Percentiles rank a stretch among this genome's conserved stretches.
These are phyloP conservation scores for Starmerella cellae DNA, from an alignment of 805 yeast species.

Conservation along the genomic window DNA sequence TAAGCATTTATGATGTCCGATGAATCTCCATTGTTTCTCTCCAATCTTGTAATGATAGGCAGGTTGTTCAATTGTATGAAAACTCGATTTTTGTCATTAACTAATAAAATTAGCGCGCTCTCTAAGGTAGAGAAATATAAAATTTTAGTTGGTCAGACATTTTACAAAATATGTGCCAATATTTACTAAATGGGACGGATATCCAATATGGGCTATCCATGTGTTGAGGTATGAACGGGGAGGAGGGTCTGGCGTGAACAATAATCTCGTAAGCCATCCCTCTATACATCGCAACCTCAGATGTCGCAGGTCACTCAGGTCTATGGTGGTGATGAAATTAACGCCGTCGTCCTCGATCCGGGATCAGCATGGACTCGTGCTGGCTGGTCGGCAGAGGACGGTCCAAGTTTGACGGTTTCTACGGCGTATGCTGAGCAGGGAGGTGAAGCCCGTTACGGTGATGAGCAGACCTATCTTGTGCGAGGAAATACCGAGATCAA, in stretches of 20 bases:
- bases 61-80: no score
- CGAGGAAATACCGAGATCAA: conserved; percentile 11
- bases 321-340: conserved; percentile 54
- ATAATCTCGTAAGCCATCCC: no score
- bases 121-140: no score
- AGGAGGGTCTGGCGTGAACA: not conserved
- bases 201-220: no score
- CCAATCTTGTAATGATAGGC: no score
- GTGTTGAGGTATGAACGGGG: not conserved
- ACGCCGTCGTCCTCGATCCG: conserved; percentile 83
- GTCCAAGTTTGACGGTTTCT: conserved; percentile 48
- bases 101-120: no score
- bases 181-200: no score
- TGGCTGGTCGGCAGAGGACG: conserved; percentile 88
- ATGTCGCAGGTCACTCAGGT: conserved; percentile 21
- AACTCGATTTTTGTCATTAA: no score
- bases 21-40: no score
- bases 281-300: not conserved
- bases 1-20: no score
- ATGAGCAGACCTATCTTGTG: conserved; percentile 15
- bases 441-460: conserved; percentile 17
- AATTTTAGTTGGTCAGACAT: no score
- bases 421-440: conserved; percentile 15
- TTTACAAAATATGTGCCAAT: no score
- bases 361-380: conserved; percentile 73